These are phyloP conservation scores for Diplodia sapinea DNA, from an alignment of 2,329 filamentous ascomycete species.

Conservation along the genomic window DNA sequence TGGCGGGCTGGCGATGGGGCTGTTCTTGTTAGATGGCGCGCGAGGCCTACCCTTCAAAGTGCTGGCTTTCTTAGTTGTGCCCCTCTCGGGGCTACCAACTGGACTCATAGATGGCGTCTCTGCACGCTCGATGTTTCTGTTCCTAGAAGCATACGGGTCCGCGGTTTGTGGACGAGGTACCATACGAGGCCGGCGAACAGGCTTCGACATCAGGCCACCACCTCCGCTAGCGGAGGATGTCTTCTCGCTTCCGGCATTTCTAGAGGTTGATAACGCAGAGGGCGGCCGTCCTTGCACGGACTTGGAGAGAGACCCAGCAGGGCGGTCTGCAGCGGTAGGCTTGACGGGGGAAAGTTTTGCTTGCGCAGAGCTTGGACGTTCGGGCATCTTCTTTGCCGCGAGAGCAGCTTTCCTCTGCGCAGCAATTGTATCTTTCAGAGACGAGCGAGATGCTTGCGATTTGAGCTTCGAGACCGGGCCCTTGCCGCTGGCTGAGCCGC, in stretches of 20 bases:
- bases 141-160: constrained; percentile 56
- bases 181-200: constrained; percentile 60
- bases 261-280: constrained; percentile 44
- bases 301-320: constrained; percentile 41
- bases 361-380: constrained; percentile 64
- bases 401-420: constrained; percentile 72
- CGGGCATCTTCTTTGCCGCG: constrained; percentile 53
- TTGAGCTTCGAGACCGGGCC: constrained; percentile 19
- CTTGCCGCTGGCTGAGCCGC: constrained; percentile 1
- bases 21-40: constrained; percentile 37
- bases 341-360: constrained; percentile 58
- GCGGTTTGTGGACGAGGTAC: constrained; percentile 59
- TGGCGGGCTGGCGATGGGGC: constrained; percentile 45
- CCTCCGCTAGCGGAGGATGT: constrained; percentile 38
- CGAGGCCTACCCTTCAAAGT: constrained; percentile 43
- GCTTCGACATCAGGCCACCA: constrained; percentile 62
- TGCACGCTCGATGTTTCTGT: constrained; percentile 44
- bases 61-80: constrained; percentile 45
- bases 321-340: constrained; percentile 42
- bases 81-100: constrained; percentile 50
- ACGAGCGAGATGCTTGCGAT: constrained; percentile 50
- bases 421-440: constrained; percentile 81
- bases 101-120: constrained; percentile 56
- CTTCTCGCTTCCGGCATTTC: constrained; percentile 38
- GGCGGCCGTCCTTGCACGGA: constrained; percentile 45